Percentiles rank a stretch among this genome's conserved stretches.
These are phyloP conservation scores for Datisca glomerata DNA, from an alignment of 306 rosid species.

Conservation along the genomic window DNA sequence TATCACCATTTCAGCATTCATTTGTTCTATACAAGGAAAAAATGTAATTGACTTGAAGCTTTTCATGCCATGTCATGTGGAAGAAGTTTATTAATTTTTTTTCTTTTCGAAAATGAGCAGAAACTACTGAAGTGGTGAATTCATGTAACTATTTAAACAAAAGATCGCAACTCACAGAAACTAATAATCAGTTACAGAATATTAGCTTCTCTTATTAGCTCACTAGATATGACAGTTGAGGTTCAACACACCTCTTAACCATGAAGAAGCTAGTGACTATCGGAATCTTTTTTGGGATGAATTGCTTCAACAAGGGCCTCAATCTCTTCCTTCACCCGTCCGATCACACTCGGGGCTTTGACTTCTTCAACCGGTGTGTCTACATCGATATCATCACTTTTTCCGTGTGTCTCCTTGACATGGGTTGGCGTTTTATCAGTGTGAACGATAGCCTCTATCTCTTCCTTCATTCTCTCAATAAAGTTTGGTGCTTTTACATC, in stretches of 20 bases:
- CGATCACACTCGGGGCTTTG: conserved; percentile 12
- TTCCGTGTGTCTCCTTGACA: conserved; percentile 16
- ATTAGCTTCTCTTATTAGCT: no score
- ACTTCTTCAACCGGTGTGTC: conserved; percentile 8
- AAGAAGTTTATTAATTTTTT: no score
- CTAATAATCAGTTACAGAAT: neutral
- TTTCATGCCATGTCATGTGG: no score
- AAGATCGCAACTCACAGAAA: no score
- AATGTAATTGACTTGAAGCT: no score
- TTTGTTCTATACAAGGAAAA: no score
- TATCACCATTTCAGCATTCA: no score
- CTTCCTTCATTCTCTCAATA: conserved; percentile 10
- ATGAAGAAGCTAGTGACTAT: conserved; percentile 1
- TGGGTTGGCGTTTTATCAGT: conserved; percentile 8
- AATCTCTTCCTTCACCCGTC: conserved; percentile 16
- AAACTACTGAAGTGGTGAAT: no score
- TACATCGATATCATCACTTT: conserved; percentile 13
- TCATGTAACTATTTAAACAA: no score
- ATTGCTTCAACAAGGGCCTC: conserved; percentile 12
- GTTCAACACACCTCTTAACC: neutral
- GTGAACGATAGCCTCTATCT: conserved; percentile 9
- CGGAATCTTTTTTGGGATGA: conserved; percentile 12
- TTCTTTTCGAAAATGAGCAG: no score
- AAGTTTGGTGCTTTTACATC: conserved; percentile 7
- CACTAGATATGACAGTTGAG: no score